Conservation (phyloP, 805 yeast genomes). For the Candida mattraensis region DNA sequence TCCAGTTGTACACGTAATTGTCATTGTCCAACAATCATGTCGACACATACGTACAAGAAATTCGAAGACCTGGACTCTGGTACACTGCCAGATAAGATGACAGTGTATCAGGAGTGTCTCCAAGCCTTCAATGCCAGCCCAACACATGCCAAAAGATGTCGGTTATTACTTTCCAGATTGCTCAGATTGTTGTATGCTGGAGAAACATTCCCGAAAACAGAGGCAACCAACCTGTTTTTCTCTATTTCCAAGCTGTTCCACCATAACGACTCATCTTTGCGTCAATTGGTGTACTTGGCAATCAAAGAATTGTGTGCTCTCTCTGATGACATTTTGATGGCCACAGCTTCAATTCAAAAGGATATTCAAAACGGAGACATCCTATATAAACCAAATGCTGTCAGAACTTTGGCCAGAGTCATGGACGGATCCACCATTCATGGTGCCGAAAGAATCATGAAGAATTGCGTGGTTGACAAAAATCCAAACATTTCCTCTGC, state of each 20-base stretch:
- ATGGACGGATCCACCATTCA: constrained; percentile 89
- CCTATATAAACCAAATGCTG: constrained; percentile 90
- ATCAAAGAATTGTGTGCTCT: constrained; percentile 85
- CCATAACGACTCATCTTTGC: constrained; percentile 79
- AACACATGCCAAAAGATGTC: constrained; percentile 82
- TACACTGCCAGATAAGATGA: constrained; percentile 87
- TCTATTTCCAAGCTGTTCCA: constrained; percentile 94
- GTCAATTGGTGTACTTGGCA: constrained; percentile 92
- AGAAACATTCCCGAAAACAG: constrained; percentile 81
- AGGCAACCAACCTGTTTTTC: constrained; percentile 90
- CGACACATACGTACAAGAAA: constrained; percentile 80
- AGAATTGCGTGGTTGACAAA: constrained; percentile 87
- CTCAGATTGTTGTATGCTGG: constrained; percentile 82
- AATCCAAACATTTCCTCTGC: constrained; percentile 89
- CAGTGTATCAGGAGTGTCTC: constrained; percentile 93
- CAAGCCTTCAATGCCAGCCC: constrained; percentile 92
- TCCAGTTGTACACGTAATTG: constrained; percentile 11
- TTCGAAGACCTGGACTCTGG: constrained; percentile 73
- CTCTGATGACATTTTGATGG: constrained; percentile 94
- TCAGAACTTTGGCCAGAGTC: constrained; percentile 86
- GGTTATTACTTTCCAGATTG: constrained; percentile 77
- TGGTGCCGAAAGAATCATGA: constrained; percentile 89
- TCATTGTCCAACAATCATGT: constrained; percentile 48
- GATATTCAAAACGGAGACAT: constrained; percentile 90
- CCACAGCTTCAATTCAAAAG: constrained; percentile 96